Evolutionary conservation across 352 stramenopile species (phyloP).

Genomic region (Globisporangium heterothallicum): DNA sequence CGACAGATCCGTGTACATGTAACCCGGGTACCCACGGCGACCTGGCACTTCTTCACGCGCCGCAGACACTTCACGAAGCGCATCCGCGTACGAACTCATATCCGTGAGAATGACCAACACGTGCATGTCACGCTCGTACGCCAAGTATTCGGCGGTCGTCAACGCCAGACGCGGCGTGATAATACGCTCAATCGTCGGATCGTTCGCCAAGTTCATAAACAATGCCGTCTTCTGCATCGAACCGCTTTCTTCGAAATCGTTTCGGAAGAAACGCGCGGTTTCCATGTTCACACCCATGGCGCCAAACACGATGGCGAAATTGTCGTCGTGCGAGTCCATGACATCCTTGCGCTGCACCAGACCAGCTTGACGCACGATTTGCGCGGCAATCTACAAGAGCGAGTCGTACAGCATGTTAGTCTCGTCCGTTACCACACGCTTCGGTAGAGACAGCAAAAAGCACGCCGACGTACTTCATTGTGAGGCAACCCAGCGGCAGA

Average conservation of each 20-base stretch:
- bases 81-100: slow-evolving; percentile 99
- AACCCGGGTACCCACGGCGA: slow-evolving; percentile 98
- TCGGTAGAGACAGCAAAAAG: not conserved
- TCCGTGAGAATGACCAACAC: slow-evolving; percentile 99
- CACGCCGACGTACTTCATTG: slow-evolving; percentile 82
- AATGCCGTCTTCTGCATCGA: slow-evolving; percentile 98
- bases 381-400: slow-evolving; percentile 89
- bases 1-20: slow-evolving; percentile 99
- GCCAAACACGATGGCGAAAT: slow-evolving; percentile 99
- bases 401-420: not conserved
- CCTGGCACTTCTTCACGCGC: slow-evolving; percentile 95
- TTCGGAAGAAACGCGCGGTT: slow-evolving; percentile 95
- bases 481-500: slow-evolving; percentile 97
- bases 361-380: slow-evolving; percentile 98
- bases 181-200: slow-evolving; percentile 99
- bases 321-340: slow-evolving; percentile 98
- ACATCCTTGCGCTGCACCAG: slow-evolving; percentile 98
- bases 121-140: slow-evolving; percentile 99
- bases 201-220: slow-evolving; percentile 99
- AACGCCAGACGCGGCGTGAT: slow-evolving; percentile 98
- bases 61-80: slow-evolving; percentile 94
- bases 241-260: slow-evolving; percentile 97
- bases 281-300: slow-evolving; percentile 99
- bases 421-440: not conserved
- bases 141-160: slow-evolving; percentile 98